Evolutionary conservation across 345 rosid genomes (phyloP).

Genomic region (Stellera chamaejasme): DNA sequence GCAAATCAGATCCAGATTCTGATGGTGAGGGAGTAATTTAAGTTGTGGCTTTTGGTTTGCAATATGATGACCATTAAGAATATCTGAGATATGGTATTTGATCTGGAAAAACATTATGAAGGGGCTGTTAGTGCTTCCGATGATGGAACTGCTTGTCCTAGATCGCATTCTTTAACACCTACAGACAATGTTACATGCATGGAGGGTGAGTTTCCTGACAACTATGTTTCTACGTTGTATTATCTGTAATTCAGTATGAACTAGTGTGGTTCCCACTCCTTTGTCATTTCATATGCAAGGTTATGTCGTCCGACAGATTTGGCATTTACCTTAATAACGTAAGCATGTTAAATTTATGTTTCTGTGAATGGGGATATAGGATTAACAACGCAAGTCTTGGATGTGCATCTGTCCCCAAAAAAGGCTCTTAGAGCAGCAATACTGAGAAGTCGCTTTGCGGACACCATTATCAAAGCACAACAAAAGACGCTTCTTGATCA

Average conservation of each 20-base stretch:
- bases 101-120: conserved; percentile 22
- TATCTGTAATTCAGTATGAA: neutral
- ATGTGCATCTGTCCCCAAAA: conserved; percentile 50
- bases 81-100: conserved; percentile 3
- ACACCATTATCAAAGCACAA: conserved; percentile 59
- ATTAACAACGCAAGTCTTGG: conserved; percentile 29
- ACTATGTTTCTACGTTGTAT: neutral
- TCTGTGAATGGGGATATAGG: conserved; percentile 25
- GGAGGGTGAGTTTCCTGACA: conserved; percentile 33
- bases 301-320: no score
- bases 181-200: conserved; percentile 25
- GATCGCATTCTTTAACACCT: conserved; percentile 33
- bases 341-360: neutral
- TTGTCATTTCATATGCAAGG: neutral
- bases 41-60: conserved; percentile 13
- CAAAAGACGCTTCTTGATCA: conserved; percentile 53
- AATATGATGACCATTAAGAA: neutral
- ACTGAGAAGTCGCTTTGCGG: conserved; percentile 67
- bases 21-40: conserved; percentile 52
- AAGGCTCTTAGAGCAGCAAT: conserved; percentile 84
- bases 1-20: conserved; percentile 57
- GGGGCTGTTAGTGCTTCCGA: conserved; percentile 60
- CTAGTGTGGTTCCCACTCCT: no score
- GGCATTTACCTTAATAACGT: no score
- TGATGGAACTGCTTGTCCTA: conserved; percentile 38